Evolutionary conservation across 805 yeast species (phyloP).

Genomic region (Monosporozyma yasuniensis): DNA sequence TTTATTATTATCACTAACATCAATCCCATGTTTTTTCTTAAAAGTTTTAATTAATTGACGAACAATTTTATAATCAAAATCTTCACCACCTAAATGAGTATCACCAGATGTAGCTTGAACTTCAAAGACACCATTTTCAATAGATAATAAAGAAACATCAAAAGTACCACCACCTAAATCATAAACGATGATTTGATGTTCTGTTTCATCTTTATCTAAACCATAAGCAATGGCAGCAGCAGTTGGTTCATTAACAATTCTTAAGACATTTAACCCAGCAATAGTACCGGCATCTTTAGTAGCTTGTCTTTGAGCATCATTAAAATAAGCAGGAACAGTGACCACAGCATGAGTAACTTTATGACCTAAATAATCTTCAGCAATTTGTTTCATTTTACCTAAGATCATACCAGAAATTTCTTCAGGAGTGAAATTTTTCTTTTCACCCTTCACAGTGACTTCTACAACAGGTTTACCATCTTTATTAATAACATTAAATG

Average conservation of each 20-base stretch:
- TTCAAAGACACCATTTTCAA: slow-evolving; percentile 88
- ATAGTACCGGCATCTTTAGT: slow-evolving; percentile 89
- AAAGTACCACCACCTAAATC: slow-evolving; percentile 98
- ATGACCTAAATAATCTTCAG: slow-evolving; percentile 82
- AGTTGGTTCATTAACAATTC: slow-evolving; percentile 90
- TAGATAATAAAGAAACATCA: slow-evolving; percentile 80
- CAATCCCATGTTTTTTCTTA: slow-evolving; percentile 88
- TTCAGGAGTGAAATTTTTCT: slow-evolving; percentile 78
- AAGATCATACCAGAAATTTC: slow-evolving; percentile 89
- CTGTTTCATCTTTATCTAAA: slow-evolving; percentile 71
- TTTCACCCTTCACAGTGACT: slow-evolving; percentile 66
- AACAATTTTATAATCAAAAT: slow-evolving; percentile 82
- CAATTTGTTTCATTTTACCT: slow-evolving; percentile 85
- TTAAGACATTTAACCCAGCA: slow-evolving; percentile 80
- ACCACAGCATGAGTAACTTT: slow-evolving; percentile 84
- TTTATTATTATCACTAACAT: slow-evolving; percentile 70
- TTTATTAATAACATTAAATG: slow-evolving; percentile 60
- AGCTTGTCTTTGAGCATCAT: slow-evolving; percentile 91
- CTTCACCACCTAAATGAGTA: slow-evolving; percentile 97
- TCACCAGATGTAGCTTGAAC: slow-evolving; percentile 94
- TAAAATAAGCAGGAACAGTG: slow-evolving; percentile 89
- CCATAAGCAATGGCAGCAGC: slow-evolving; percentile 98
- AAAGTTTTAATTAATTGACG: slow-evolving; percentile 78
- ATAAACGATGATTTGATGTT: slow-evolving; percentile 83
- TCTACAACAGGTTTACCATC: slow-evolving; percentile 76